These are phyloP conservation scores for Dendrothele bispora DNA, from an alignment of 768 basidiomycete genomes.

Conservation along the genomic window DNA sequence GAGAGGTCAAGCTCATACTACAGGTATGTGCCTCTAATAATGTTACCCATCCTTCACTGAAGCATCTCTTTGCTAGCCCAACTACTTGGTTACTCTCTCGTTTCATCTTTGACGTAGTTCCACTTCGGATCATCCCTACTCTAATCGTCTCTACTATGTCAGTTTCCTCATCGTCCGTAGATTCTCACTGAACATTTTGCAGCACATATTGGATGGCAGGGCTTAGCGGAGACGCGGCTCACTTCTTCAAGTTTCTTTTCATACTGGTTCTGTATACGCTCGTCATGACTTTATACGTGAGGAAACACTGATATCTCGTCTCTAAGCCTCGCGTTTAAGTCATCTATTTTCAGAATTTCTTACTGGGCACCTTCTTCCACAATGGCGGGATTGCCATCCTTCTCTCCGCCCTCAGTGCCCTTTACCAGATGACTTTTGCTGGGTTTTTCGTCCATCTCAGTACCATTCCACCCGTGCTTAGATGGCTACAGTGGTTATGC, in stretches of 20 bases:
- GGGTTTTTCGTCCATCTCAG: constrained; percentile 91
- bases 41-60: background rate
- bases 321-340: background rate
- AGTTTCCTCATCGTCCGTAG: constrained; percentile 25
- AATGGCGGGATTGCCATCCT: constrained; percentile 93
- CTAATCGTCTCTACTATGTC: constrained; percentile 85
- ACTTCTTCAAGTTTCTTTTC: constrained; percentile 95
- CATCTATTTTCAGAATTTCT: constrained; percentile 68
- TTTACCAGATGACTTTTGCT: constrained; percentile 86
- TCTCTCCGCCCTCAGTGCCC: constrained; percentile 70
- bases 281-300: constrained; percentile 82
- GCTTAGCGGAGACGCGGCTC: constrained; percentile 68
- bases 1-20: constrained; percentile 87
- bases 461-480: constrained; percentile 84
- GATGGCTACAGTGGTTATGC: constrained; percentile 92
- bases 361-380: constrained; percentile 78
- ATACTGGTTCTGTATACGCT: constrained; percentile 85
- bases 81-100: constrained; percentile 90
- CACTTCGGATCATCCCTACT: constrained; percentile 85
- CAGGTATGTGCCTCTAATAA: constrained; percentile 45
- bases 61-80: constrained; percentile 49
- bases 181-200: background rate
- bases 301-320: constrained; percentile 23
- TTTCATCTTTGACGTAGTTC: constrained; percentile 86
- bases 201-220: constrained; percentile 98